Conservation (phyloP, 495 filamentous ascomycete species). For the Physcia stellaris region DNA sequence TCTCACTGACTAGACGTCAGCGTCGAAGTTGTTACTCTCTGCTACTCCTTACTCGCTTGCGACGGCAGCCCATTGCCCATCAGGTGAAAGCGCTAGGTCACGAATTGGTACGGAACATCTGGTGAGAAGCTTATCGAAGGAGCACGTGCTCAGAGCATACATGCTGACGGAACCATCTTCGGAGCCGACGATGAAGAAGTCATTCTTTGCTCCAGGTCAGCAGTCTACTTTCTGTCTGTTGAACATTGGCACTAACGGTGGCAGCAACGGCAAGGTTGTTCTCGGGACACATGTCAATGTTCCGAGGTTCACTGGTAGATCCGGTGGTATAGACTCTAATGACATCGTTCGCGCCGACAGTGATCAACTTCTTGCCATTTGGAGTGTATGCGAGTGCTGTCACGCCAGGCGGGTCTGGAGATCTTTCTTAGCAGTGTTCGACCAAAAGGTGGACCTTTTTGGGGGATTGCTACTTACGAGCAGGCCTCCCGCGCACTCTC, state of each 20-base stretch:
- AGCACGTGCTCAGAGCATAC: constrained; percentile 64
- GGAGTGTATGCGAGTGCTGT: constrained; percentile 57
- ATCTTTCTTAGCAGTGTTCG: not conserved
- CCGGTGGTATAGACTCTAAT: constrained; percentile 84
- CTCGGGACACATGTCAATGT: constrained; percentile 77
- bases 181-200: constrained; percentile 72
- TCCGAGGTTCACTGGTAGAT: constrained; percentile 78
- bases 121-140: constrained; percentile 65
- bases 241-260: constrained; percentile 33
- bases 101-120: constrained; percentile 72
- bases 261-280: constrained; percentile 65
- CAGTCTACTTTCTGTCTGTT: not conserved
- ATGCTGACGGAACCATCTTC: constrained; percentile 90
- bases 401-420: constrained; percentile 50
- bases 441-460: too few species aligned
- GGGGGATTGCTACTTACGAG: constrained; percentile 23
- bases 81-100: constrained; percentile 71
- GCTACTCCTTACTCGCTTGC: constrained; percentile 60
- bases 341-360: constrained; percentile 78
- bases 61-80: constrained; percentile 83
- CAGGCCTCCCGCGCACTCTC: constrained; percentile 28
- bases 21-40: not conserved
- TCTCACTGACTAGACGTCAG: constrained; percentile 39
- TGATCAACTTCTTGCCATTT: constrained; percentile 57
- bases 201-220: constrained; percentile 36